Percentiles rank a stretch among this genome's conserved stretches.
Evolutionary conservation across 2,329 filamentous ascomycete species (phyloP).

Genomic region (Aureobasidium sp.): DNA sequence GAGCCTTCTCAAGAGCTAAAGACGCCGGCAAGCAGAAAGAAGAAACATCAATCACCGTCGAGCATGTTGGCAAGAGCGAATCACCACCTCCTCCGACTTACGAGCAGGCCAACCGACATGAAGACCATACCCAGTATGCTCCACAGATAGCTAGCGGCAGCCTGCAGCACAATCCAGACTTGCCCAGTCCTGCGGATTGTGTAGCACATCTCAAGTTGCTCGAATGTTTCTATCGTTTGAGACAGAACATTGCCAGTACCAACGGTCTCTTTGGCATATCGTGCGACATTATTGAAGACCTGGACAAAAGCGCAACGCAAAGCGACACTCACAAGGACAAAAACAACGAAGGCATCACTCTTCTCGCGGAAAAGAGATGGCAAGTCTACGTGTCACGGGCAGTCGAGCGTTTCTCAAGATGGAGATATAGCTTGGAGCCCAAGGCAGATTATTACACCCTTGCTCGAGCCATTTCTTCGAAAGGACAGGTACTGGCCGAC

Average conservation of each 20-base stretch:
- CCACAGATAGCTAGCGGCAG: conserved; percentile 23
- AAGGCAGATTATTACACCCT: background rate
- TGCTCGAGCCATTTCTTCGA: background rate
- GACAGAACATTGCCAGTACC: conserved; percentile 56
- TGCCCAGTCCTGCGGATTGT: conserved; percentile 44
- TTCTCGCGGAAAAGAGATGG: conserved; percentile 65
- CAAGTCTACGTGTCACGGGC: conserved; percentile 59
- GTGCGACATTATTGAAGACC: conserved; percentile 21
- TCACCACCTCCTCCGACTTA: conserved; percentile 18
- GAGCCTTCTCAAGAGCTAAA: conserved; percentile 18
- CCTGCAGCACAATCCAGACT: background rate
- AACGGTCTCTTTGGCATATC: conserved; percentile 55
- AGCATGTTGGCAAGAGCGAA: conserved; percentile 8
- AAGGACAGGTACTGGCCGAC: background rate
- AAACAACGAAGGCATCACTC: conserved; percentile 33
- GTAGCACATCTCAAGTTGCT: conserved; percentile 68
- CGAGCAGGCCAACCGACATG: conserved; percentile 11
- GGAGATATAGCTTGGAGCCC: conserved; percentile 46
- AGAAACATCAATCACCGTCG: conserved; percentile 17
- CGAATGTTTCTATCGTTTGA: conserved; percentile 57
- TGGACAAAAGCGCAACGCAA: background rate
- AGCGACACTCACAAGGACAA: conserved; percentile 25
- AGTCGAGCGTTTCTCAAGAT: conserved; percentile 57
- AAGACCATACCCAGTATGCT: conserved; percentile 17
- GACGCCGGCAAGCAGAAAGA: conserved; percentile 20